Evolutionary conservation across 139 green algal species (phyloP), one percentile per base, ranked within the genome.

Genomic region (Marvania coccoides): DNA sequence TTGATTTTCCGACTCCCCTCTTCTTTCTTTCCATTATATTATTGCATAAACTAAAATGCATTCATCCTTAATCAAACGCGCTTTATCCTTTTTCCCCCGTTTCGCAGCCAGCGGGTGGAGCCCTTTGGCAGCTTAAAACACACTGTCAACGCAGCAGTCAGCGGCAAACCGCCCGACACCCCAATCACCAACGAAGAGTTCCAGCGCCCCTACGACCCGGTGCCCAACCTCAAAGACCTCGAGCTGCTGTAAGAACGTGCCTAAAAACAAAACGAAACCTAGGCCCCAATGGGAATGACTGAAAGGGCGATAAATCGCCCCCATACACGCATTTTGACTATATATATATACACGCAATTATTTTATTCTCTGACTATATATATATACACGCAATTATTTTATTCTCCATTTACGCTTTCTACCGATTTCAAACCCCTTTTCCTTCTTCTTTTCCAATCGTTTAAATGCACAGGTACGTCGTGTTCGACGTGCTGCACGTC

Each of bases 41-140:
- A n/a, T n/a, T n/a, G n/a, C n/a, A n/a, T n/a, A 10, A 6, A 47
- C 8, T 37, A 35, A 13, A 23, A 6, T 8, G 38, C 47, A n/a
- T 39, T 4, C 28, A 1, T 4, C 7, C 35, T 66, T 10, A 31
- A 36, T 28, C 29, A 13, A 8, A 6, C 9, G 6, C 30, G 31
- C 13, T 15, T 36, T 68, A 7, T 48, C 45, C n/a, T 31, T 7
- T 4, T 4, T 15, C 33, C 33, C 6, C 54, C 38, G 2, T 47
- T 13, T 30, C 47, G 19, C 29, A 47, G 8, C 24, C 38, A 2
- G 7, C 19, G 36, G 6, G 87, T 86, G 68, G 85, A 88, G 70
- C 61, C 77, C 0, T 91, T 91, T 79, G 81, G 85, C 10, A 59
- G 56, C 23, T 33, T 89, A 6, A 72, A 73, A 38, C 40, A 58